phyloP scores from a whole-genome alignment of 768 basidiomycete species.

The Naganishia friedmannii region DNA sequence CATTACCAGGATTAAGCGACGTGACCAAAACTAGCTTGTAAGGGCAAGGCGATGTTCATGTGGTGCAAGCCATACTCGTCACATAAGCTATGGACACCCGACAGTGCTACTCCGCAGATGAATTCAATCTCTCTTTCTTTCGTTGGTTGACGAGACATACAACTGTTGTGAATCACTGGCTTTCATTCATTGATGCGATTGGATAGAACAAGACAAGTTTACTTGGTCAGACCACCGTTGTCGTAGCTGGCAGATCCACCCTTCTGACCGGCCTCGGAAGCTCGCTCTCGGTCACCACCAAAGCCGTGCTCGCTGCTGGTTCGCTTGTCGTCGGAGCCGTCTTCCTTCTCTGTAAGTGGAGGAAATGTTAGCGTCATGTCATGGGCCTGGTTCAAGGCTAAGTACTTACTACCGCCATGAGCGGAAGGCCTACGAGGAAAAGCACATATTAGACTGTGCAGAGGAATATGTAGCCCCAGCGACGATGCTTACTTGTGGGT shows the following conservation, averaged over 20 bases:
- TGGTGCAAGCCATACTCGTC: not conserved
- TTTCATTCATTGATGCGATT: no score
- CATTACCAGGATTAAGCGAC: no score
- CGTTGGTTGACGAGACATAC: not conserved
- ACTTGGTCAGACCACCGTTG: slow-evolving; percentile 46
- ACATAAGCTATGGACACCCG: no score
- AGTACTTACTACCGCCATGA: slow-evolving; percentile 42
- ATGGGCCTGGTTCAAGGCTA: not conserved
- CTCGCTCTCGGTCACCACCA: slow-evolving; percentile 41
- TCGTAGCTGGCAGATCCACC: slow-evolving; percentile 48
- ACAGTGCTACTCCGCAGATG: not conserved
- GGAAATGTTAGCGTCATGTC: not conserved
- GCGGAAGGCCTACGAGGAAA: slow-evolving; percentile 49
- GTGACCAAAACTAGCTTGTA: no score
- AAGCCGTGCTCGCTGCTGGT: slow-evolving; percentile 51
- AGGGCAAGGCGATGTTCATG: no score
- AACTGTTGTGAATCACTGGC: not conserved
- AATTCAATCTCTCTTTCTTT: not conserved
- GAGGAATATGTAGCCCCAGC: not conserved
- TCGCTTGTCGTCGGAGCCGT: slow-evolving; percentile 49
- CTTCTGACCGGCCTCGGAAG: slow-evolving; percentile 45
- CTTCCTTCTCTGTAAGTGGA: slow-evolving; percentile 38
- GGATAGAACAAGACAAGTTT: slow-evolving; percentile 2
- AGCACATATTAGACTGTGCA: not conserved
- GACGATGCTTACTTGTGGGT: slow-evolving; percentile 42